Base-by-base conservation (phyloP, 768 basidiomycete genomes). In the Rhizopogon rudus region DNA sequence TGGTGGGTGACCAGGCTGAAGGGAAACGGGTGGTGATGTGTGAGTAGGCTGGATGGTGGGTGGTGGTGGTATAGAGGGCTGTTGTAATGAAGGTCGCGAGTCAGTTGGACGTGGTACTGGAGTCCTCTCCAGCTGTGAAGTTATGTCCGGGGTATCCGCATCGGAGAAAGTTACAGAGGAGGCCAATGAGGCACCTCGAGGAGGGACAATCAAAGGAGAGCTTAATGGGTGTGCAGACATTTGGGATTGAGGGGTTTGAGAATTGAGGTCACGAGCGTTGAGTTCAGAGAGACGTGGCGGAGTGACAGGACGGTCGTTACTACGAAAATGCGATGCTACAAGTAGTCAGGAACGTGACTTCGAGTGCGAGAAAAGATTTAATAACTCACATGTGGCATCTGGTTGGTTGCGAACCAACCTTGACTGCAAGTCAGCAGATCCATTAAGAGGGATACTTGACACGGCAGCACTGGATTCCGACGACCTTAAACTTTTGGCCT, bases 301-400 rank as follows among this genome's bases (percentile, higher is more conserved):
- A 1, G 61, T 58, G 43, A 45, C 29, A 14, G 66, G 65, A 44
- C 62, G 61, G 56, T 66, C 60, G 37, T 70, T 57, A 22, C 39
- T 51, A n/a, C 43, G 60, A 50, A 56, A 57, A 43, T 35, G 60
- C 61, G 52, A 25, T 7, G 48, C 12, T 35, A 31, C 10, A 3
- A 28, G 31, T 41, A 33, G 33, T 55, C 5, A 43, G 14, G 33
- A 51, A n/a, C 0, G 31, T 42, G 7, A 43, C 33, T 25, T 33
- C 1, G 8, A 44, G 22, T 42, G 10, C 25, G 3, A 20, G 51
- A 31, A 40, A 8, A 48, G 0, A 14, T 33, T 13, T 5, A 37
- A 44, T n/a, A 5, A 48, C 39, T 20, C 28, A 76, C 76, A 65
- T 52, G 69, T 63, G 9, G 72, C 64, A 44, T 73, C 75, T 20